Evolutionary conservation across 441 rosid species (phyloP).

Genomic region (Codiaeum variegatum): DNA sequence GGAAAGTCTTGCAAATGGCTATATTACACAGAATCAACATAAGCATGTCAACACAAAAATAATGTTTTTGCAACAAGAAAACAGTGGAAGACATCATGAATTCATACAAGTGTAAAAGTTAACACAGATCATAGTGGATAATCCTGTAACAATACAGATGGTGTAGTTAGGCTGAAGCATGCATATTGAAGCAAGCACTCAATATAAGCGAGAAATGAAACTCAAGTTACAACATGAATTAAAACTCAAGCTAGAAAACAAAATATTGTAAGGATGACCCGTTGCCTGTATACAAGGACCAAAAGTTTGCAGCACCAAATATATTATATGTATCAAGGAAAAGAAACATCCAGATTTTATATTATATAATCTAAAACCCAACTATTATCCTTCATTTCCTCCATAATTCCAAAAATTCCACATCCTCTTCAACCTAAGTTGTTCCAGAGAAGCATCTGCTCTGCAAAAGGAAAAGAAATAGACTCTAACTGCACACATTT

Average conservation of each 20-base stretch:
- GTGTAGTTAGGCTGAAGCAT: neutral
- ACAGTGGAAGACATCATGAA: neutral
- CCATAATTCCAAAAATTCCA: constrained; percentile 9
- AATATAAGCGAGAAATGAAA: neutral
- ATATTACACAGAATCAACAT: neutral
- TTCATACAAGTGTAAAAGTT: neutral
- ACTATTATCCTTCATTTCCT: constrained; percentile 15
- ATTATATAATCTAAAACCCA: neutral
- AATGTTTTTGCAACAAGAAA: neutral
- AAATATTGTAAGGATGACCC: constrained; percentile 5
- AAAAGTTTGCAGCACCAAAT: constrained; percentile 9
- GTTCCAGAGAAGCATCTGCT: constrained; percentile 26
- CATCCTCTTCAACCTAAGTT: constrained; percentile 11
- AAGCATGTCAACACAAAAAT: neutral
- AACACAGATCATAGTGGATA: neutral
- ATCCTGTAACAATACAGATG: neutral
- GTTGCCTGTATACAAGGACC: neutral
- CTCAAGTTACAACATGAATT: constrained; percentile 1
- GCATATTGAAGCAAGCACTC: constrained; percentile 9
- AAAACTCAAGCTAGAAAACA: constrained; percentile 5
- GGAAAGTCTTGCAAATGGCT: neutral
- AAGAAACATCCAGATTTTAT: constrained; percentile 2
- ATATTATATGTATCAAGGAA: neutral
- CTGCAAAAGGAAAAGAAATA: constrained; percentile 22
- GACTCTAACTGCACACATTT: constrained; percentile 7